Conservation (phyloP, 2,329 filamentous ascomycete species). For the Trichoderma aggressivum region DNA sequence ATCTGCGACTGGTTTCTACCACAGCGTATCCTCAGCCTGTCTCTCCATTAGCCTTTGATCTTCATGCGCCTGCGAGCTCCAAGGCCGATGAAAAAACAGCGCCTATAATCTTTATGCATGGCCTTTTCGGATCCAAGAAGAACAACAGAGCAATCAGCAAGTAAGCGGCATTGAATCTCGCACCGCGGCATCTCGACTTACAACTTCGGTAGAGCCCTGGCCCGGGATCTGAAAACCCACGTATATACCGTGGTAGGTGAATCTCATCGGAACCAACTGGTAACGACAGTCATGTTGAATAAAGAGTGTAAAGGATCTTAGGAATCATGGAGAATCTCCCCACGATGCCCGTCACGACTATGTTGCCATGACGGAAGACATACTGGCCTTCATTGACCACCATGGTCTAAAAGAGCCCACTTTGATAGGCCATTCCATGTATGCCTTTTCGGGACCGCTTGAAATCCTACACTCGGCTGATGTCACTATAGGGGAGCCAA, state of each 20-base stretch:
- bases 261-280: not conserved
- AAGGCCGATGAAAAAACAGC: conserved; percentile 39
- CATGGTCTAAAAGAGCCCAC: conserved; percentile 68
- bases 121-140: conserved; percentile 90
- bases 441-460: conserved; percentile 19
- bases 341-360: conserved; percentile 78
- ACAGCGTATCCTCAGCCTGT: conserved; percentile 16
- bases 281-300: conserved; percentile 12
- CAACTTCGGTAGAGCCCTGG: conserved; percentile 59
- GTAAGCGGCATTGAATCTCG: conserved; percentile 44
- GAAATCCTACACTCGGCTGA: not conserved
- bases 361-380: conserved; percentile 74
- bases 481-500: conserved; percentile 70
- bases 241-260: conserved; percentile 74
- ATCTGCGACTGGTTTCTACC: not conserved
- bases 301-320: conserved; percentile 61
- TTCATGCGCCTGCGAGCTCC: conserved; percentile 56
- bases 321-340: conserved; percentile 90
- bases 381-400: conserved; percentile 71
- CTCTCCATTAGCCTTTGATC: conserved; percentile 57
- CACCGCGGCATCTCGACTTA: conserved; percentile 17
- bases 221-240: conserved; percentile 73
- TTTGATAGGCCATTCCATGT: conserved; percentile 94
- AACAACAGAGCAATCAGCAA: conserved; percentile 95
- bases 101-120: conserved; percentile 86